Evolutionary conservation across 2,329 filamentous ascomycete species (phyloP).

Genomic region (Penicillium digitatum): DNA sequence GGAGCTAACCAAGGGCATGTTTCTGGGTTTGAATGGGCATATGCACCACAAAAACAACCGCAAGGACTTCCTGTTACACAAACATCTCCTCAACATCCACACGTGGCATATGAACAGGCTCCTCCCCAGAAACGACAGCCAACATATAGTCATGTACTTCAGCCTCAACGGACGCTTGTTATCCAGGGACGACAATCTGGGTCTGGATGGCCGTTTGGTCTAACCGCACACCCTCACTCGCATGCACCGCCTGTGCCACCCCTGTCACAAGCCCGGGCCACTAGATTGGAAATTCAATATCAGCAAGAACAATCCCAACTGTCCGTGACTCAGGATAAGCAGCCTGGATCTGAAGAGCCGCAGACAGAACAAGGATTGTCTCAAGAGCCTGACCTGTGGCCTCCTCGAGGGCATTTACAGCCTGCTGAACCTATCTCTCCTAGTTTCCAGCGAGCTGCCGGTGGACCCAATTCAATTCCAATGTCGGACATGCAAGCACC

Average conservation of each 20-base stretch:
- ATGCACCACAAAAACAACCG: background rate
- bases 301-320: background rate
- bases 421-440: conserved; percentile 63
- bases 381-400: background rate
- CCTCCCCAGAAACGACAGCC: background rate
- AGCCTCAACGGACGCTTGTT: background rate
- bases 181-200: conserved; percentile 6
- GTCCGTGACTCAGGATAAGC: background rate
- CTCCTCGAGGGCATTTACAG: conserved; percentile 42
- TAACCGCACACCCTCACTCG: conserved; percentile 1
- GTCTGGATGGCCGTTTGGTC: conserved; percentile 5
- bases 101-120: background rate
- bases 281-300: background rate
- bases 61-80: background rate
- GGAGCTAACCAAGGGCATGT: background rate
- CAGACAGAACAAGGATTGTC: background rate
- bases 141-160: background rate
- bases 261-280: background rate
- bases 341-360: background rate
- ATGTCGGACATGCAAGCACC: conserved; percentile 55
- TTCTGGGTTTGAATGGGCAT: conserved; percentile 2
- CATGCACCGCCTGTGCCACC: background rate
- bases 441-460: conserved; percentile 59
- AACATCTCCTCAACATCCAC: background rate
- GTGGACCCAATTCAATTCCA: conserved; percentile 57